Conservation (phyloP, 768 basidiomycete genomes). For the Leucosporidium yakuticum region DNA sequence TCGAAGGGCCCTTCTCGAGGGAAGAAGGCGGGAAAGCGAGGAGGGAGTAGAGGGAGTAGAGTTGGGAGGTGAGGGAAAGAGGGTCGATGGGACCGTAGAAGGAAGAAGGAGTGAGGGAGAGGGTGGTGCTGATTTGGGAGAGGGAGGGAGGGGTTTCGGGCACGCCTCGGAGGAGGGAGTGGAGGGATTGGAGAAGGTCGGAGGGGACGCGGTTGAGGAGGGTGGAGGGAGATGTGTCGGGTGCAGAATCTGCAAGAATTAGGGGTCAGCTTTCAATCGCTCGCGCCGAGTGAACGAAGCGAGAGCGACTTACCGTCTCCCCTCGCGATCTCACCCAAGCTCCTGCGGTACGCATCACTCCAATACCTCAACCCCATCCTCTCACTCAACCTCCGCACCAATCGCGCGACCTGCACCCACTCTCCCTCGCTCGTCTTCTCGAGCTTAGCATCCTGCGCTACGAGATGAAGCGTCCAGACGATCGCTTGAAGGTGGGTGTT, state of each 20-base stretch:
- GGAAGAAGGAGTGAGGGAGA: neutral
- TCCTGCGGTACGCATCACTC: constrained; percentile 11
- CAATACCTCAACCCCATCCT: neutral
- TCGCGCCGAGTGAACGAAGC: neutral
- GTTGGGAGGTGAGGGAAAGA: neutral
- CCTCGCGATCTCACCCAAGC: neutral
- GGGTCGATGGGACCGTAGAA: constrained; percentile 14
- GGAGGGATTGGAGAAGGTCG: neutral
- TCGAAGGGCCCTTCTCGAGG: constrained; percentile 11
- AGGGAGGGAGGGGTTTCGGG: neutral
- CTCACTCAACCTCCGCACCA: constrained; percentile 16
- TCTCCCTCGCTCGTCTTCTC: constrained; percentile 11
- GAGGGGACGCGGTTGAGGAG: neutral
- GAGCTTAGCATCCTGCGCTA: constrained; percentile 54
- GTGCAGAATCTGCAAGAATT: neutral
- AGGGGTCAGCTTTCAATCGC: too few relatives aligned
- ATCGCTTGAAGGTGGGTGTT: constrained; percentile 49
- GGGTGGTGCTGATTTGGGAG: neutral
- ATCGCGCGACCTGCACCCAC: constrained; percentile 15
- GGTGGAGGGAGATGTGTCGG: neutral
- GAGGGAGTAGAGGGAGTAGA: too few relatives aligned
- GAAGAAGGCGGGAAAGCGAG: neutral
- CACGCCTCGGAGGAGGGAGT: neutral
- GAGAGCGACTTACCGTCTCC: neutral
- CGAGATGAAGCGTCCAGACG: constrained; percentile 68